phyloP scores from a whole-genome alignment of 495 filamentous ascomycete species.

The Aspergillus hancockii region DNA sequence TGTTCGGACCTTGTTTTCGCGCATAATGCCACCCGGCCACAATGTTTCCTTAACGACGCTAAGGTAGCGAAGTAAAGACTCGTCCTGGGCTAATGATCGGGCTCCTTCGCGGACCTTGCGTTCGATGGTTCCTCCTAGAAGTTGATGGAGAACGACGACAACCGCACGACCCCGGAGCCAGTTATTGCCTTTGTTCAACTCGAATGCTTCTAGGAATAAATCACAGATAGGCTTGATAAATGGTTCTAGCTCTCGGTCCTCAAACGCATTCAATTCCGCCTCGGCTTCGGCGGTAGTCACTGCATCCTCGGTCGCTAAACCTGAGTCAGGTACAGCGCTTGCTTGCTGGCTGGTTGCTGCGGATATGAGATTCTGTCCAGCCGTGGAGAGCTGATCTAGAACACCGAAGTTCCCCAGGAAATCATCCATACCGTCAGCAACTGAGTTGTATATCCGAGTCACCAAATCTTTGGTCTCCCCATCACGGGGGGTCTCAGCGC shows the following conservation, averaged over 20 bases:
- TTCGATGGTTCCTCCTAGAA: slow-evolving; percentile 85
- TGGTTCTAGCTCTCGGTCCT: slow-evolving; percentile 83
- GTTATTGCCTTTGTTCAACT: slow-evolving; percentile 90
- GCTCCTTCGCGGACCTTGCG: slow-evolving; percentile 85
- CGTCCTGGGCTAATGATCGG: slow-evolving; percentile 68
- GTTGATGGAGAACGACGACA: slow-evolving; percentile 74
- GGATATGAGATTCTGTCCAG: slow-evolving; percentile 89
- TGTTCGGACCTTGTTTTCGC: slow-evolving; percentile 58
- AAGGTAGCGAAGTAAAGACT: slow-evolving; percentile 75
- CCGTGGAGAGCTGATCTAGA: slow-evolving; percentile 88
- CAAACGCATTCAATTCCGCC: slow-evolving; percentile 91
- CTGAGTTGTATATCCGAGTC: slow-evolving; percentile 90
- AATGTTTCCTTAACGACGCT: slow-evolving; percentile 66
- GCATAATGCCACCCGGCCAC: slow-evolving; percentile 73
- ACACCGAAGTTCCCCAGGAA: slow-evolving; percentile 94
- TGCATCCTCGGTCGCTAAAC: slow-evolving; percentile 56
- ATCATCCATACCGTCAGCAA: slow-evolving; percentile 97
- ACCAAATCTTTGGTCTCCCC: slow-evolving; percentile 85
- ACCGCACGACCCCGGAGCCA: slow-evolving; percentile 93
- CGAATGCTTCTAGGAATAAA: slow-evolving; percentile 94
- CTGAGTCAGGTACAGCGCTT: slow-evolving; percentile 35
- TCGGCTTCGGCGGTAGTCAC: slow-evolving; percentile 84
- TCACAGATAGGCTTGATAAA: slow-evolving; percentile 99
- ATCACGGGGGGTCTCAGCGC: slow-evolving; percentile 50
- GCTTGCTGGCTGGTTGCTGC: slow-evolving; percentile 73